A percentile compares a stretch with the other conserved stretches of the same genome.
Conservation (phyloP, 2,329 filamentous ascomycete species). For the Cercospora citrullina region DNA sequence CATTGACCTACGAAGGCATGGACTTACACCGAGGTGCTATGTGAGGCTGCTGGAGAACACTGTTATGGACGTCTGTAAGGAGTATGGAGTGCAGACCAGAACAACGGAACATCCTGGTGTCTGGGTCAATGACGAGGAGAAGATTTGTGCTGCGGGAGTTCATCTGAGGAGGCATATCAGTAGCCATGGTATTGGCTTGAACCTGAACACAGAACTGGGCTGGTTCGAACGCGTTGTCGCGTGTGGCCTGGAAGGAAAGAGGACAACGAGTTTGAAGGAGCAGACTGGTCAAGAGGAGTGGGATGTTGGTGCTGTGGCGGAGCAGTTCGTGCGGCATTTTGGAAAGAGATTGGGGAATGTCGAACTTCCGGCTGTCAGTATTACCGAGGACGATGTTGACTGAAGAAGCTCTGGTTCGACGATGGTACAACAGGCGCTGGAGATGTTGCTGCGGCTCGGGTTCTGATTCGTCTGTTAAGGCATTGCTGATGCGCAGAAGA, state of each 20-base stretch:
- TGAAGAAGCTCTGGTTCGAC: background rate
- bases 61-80: conserved; percentile 65
- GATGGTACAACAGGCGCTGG: background rate
- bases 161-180: conserved; percentile 82
- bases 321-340: conserved; percentile 45
- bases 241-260: conserved; percentile 79
- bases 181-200: conserved; percentile 79
- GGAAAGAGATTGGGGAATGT: conserved; percentile 34
- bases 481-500: background rate
- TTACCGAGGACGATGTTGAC: conserved; percentile 22
- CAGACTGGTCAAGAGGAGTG: conserved; percentile 47
- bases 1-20: conserved; percentile 71
- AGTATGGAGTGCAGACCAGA: conserved; percentile 62
- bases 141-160: conserved; percentile 91
- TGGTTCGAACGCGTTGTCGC: conserved; percentile 79
- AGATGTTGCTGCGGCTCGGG: background rate
- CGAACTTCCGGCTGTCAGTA: conserved; percentile 25
- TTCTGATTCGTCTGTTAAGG: background rate
- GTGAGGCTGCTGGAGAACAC: conserved; percentile 75
- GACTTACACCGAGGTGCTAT: conserved; percentile 71
- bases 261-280: conserved; percentile 70
- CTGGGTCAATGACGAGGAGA: conserved; percentile 63
- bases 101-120: conserved; percentile 79
- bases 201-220: conserved; percentile 64
- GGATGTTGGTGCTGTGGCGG: conserved; percentile 43